These are phyloP conservation scores for Suillus clintonianus DNA, from an alignment of 768 basidiomycete species.

Conservation along the genomic window DNA sequence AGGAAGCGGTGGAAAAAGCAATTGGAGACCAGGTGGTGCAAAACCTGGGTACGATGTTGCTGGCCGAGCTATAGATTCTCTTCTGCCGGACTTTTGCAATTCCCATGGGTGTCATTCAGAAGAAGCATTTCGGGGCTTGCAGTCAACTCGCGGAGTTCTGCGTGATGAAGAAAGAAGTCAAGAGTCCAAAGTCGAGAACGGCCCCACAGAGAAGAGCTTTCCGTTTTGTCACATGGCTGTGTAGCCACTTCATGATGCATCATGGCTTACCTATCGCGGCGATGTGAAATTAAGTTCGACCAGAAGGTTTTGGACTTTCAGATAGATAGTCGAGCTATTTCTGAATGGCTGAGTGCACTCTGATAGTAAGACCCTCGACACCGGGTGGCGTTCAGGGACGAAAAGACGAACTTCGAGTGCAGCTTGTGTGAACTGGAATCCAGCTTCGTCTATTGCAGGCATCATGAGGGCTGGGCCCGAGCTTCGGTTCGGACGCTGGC, in stretches of 20 bases:
- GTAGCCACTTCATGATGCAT: neutral
- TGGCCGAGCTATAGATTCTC: constrained; percentile 76
- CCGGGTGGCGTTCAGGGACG: neutral
- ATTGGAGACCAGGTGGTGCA: constrained; percentile 98
- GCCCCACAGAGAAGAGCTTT: neutral
- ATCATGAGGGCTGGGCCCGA: neutral
- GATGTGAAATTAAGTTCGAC: neutral
- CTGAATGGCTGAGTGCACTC: neutral
- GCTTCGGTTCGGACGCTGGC: neutral
- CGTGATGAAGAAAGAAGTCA: neutral
- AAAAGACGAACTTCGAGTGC: neutral
- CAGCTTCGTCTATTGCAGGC: neutral
- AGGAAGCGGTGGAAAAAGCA: constrained; percentile 96
- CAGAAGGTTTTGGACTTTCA: constrained; percentile 1
- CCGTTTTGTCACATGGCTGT: neutral
- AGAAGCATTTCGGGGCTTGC: neutral
- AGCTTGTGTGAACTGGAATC: too few relatives aligned
- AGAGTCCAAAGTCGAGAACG: neutral
- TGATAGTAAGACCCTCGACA: neutral
- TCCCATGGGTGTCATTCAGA: constrained; percentile 9
- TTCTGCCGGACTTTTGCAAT: constrained; percentile 8
- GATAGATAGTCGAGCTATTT: neutral
- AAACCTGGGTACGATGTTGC: constrained; percentile 90
- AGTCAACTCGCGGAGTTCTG: neutral
- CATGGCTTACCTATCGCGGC: neutral